A percentile compares a stretch with the other conserved stretches of the same genome.
Evolutionary conservation across 2,329 filamentous ascomycete species (phyloP).

Genomic region (Hypomyces rosellus): DNA sequence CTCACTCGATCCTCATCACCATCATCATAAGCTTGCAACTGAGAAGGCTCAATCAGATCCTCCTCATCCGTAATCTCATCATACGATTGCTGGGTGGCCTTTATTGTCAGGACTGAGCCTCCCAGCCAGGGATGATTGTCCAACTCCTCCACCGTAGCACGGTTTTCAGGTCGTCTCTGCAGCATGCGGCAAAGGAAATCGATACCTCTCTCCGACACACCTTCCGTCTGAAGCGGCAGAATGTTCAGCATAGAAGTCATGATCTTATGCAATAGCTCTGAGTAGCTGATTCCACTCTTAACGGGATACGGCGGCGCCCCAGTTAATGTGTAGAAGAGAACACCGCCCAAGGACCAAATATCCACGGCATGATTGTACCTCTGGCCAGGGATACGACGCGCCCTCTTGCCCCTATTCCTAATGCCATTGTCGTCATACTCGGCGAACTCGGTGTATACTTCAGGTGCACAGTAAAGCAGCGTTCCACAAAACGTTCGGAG

Average conservation of each 20-base stretch:
- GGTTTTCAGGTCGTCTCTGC: conserved; percentile 67
- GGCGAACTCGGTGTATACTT: conserved; percentile 75
- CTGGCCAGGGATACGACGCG: conserved; percentile 50
- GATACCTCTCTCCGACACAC: conserved; percentile 61
- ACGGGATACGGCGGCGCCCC: conserved; percentile 75
- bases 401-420: conserved; percentile 55
- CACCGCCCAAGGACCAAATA: conserved; percentile 92
- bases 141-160: conserved; percentile 67
- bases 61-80: conserved; percentile 58
- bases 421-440: conserved; percentile 66
- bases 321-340: conserved; percentile 82
- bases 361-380: conserved; percentile 90
- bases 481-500: conserved; percentile 96
- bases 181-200: conserved; percentile 76
- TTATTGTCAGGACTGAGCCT: conserved; percentile 22
- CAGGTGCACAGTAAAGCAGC: conserved; percentile 88
- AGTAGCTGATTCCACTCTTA: conserved; percentile 66
- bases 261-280: conserved; percentile 75
- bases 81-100: conserved; percentile 39
- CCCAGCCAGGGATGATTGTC: conserved; percentile 69
- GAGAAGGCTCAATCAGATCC: conserved; percentile 53
- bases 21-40: conserved; percentile 36
- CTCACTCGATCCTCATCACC: conserved; percentile 33
- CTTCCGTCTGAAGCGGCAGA: conserved; percentile 49
- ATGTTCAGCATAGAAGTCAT: conserved; percentile 72